Conservation (phyloP, 2,329 filamentous ascomycete genomes). For the Fusarium tricinctum region DNA sequence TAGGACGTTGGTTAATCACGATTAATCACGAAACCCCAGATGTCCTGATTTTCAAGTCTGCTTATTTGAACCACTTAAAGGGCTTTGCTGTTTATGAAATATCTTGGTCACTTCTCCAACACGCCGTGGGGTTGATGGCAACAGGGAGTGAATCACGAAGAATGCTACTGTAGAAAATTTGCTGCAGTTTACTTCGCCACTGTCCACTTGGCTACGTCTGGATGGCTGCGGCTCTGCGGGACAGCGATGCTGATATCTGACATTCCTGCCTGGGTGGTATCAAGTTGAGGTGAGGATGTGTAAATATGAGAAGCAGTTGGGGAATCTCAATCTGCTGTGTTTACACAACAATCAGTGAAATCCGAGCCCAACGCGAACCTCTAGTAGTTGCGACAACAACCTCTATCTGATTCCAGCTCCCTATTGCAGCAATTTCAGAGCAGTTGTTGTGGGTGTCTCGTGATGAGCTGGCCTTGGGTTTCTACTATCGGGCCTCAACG, state of each 20-base stretch:
- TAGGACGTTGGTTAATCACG: constrained; percentile 17
- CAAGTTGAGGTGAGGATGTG: constrained; percentile 35
- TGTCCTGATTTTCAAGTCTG: not conserved
- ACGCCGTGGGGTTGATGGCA: not conserved
- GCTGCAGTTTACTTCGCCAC: constrained; percentile 19
- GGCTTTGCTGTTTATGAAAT: not conserved
- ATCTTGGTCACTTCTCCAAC: constrained; percentile 2
- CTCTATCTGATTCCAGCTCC: not conserved
- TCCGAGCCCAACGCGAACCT: not conserved
- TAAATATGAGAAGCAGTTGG: constrained; percentile 23
- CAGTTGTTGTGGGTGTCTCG: constrained; percentile 22
- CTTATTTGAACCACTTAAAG: not conserved
- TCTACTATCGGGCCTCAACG: constrained; percentile 41
- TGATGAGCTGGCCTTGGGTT: constrained; percentile 35
- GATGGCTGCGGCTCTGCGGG: constrained; percentile 45
- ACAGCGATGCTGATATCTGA: constrained; percentile 27
- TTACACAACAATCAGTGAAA: not conserved
- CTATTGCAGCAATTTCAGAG: constrained; percentile 3
- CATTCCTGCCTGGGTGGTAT: constrained; percentile 34
- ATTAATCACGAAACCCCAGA: constrained; percentile 16
- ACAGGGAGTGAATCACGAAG: not conserved
- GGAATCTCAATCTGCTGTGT: not conserved
- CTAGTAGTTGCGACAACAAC: not conserved
- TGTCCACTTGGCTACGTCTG: constrained; percentile 39
- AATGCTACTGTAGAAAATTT: not conserved